Percentiles rank a stretch among this genome's conserved stretches.
phyloP scores from a whole-genome alignment of 768 basidiomycete species.

The Serendipita vermifera region DNA sequence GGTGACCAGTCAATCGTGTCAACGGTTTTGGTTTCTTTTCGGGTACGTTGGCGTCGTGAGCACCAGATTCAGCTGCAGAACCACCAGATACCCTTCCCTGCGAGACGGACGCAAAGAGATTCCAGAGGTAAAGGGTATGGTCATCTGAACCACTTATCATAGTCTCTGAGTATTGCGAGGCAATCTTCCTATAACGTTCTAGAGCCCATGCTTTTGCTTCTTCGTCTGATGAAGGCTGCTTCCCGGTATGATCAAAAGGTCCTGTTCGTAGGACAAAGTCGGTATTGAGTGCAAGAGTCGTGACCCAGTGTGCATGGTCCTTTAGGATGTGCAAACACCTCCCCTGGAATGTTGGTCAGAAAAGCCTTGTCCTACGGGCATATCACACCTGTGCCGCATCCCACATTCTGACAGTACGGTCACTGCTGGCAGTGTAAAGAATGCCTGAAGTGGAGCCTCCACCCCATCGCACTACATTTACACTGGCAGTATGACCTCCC shows the following conservation, averaged over 20 bases:
- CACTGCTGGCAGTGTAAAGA: constrained; percentile 89
- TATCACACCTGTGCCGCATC: constrained; percentile 57
- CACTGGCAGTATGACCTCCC: constrained; percentile 86
- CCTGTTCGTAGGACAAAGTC: constrained; percentile 92
- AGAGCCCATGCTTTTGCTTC: constrained; percentile 72
- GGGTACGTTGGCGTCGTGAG: too few relatives aligned
- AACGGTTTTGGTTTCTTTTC: constrained; percentile 54
- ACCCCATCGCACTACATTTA: constrained; percentile 94
- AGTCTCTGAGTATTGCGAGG: constrained; percentile 54
- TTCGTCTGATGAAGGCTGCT: constrained; percentile 62
- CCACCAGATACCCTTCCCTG: constrained; percentile 20
- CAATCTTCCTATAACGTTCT: constrained; percentile 60
- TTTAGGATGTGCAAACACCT: constrained; percentile 71
- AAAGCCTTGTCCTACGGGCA: neutral
- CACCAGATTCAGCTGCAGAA: constrained; percentile 27
- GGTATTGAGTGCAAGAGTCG: constrained; percentile 87
- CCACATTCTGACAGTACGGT: constrained; percentile 91
- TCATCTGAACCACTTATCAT: constrained; percentile 95
- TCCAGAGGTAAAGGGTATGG: constrained; percentile 96
- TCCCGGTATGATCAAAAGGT: constrained; percentile 81
- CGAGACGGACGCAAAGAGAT: constrained; percentile 46
- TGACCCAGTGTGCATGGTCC: constrained; percentile 99
- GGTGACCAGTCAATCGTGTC: constrained; percentile 82
- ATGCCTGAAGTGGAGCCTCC: constrained; percentile 64
- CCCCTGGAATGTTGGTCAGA: constrained; percentile 41